These are phyloP conservation scores for Thuidium tamariscinum DNA, from an alignment of 225 moss, liverwort and hornwort species.

Conservation along the genomic window DNA sequence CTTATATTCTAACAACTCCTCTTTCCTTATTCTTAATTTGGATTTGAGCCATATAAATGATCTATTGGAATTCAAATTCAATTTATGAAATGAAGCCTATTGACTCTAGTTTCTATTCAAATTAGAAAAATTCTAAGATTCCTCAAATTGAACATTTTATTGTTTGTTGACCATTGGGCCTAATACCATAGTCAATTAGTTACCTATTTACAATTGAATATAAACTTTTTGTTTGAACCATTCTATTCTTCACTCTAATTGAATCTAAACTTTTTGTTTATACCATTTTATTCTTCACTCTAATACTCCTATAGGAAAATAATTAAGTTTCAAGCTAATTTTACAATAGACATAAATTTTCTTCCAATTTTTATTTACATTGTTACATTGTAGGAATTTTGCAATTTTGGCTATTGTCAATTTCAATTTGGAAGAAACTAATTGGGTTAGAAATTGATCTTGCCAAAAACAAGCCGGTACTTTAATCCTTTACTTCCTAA, in stretches of 20 bases:
- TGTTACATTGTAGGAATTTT: no score
- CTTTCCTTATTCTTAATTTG: fast-evolving
- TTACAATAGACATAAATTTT: neutral
- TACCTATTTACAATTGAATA: neutral
- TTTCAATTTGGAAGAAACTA: no score
- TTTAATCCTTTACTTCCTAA: no score
- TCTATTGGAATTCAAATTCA: neutral
- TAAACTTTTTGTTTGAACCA: neutral
- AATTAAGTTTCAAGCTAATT: neutral
- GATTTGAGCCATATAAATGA: neutral
- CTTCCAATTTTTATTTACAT: neutral
- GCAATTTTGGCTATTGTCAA: no score
- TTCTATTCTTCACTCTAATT: neutral
- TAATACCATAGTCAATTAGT: fast-evolving
- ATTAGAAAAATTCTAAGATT: neutral
- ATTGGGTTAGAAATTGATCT: no score
- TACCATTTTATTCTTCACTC: neutral
- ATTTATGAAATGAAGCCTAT: neutral
- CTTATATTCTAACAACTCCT: neutral
- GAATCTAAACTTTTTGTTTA: neutral
- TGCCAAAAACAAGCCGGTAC: no score
- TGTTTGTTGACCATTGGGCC: fast-evolving
- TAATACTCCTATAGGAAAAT: no score
- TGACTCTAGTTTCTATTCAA: neutral
- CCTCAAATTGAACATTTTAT: neutral